These are phyloP conservation scores for Brassica cretica DNA, from an alignment of 345 rosid species.

Conservation along the genomic window DNA sequence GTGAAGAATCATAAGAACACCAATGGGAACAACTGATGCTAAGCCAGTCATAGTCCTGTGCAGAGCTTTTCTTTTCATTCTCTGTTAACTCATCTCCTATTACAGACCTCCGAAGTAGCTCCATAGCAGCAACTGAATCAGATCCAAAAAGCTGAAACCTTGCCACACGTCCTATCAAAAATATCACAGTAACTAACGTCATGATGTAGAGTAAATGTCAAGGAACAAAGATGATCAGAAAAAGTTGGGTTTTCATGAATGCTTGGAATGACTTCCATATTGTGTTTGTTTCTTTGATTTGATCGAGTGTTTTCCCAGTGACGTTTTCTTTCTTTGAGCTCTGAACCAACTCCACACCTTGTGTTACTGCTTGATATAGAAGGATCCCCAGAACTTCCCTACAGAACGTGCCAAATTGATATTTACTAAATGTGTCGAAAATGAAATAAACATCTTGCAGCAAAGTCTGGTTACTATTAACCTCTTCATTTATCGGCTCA, in stretches of 20 bases:
- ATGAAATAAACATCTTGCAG: conserved; percentile 13
- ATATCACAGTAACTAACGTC: conserved; percentile 4
- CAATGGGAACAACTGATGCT: conserved; percentile 93
- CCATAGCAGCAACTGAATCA: conserved; percentile 86
- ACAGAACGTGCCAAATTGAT: conserved; percentile 41
- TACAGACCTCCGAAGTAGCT: conserved; percentile 65
- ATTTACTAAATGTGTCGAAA: not conserved
- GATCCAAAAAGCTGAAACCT: conserved; percentile 93
- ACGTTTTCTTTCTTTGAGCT: conserved; percentile 64
- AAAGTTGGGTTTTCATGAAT: conserved; percentile 12
- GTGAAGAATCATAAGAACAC: conserved; percentile 94
- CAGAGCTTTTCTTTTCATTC: conserved; percentile 79
- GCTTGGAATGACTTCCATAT: conserved; percentile 48
- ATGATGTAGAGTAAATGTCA: not conserved
- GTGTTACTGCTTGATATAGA: conserved; percentile 38
- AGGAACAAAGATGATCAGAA: conserved; percentile 18
- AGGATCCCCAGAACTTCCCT: conserved; percentile 42
- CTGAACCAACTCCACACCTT: conserved; percentile 49
- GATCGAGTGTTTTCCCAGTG: conserved; percentile 71
- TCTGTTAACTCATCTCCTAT: conserved; percentile 88
- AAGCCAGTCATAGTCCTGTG: conserved; percentile 79
- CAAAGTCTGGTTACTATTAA: conserved; percentile 28
- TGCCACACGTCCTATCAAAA: conserved; percentile 80
- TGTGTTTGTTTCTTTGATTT: conserved; percentile 78
- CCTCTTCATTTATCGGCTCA: conserved; percentile 73